Percentiles rank a stretch among this genome's conserved stretches.
Evolutionary conservation across 2,329 filamentous ascomycete species (phyloP).

Genomic region (Corniculantispora saksenae): DNA sequence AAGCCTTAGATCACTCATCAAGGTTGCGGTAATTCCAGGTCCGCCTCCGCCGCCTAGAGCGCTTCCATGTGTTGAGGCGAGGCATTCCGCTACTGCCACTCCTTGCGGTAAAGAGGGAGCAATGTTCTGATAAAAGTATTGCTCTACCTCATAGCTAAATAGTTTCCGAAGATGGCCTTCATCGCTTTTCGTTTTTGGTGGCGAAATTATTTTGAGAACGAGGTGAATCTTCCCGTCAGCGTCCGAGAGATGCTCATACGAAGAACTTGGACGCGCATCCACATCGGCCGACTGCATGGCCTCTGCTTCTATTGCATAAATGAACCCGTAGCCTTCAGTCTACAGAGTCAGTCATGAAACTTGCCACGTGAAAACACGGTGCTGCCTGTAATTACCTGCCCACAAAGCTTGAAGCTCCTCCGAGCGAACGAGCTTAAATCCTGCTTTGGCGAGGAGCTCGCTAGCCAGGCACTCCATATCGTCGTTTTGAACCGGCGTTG

Average conservation of each 20-base stretch:
- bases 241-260: background rate
- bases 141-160: slow-evolving; percentile 67
- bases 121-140: slow-evolving; percentile 62
- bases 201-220: slow-evolving; percentile 62
- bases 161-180: slow-evolving; percentile 68
- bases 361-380: background rate
- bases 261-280: slow-evolving; percentile 9
- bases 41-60: slow-evolving; percentile 32
- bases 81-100: slow-evolving; percentile 51
- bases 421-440: slow-evolving; percentile 42
- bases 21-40: slow-evolving; percentile 49
- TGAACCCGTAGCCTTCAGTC: slow-evolving; percentile 49
- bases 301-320: slow-evolving; percentile 54
- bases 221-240: slow-evolving; percentile 36
- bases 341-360: background rate
- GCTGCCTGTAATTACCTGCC: slow-evolving; percentile 33
- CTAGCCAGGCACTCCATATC: background rate
- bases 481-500: background rate
- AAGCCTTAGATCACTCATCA: slow-evolving; percentile 58
- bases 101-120: slow-evolving; percentile 48
- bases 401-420: slow-evolving; percentile 46
- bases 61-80: slow-evolving; percentile 42
- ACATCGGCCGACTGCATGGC: slow-evolving; percentile 25
- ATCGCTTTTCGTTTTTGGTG: slow-evolving; percentile 45
- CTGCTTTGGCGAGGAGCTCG: slow-evolving; percentile 38